Evolutionary conservation across 1,284 basidiomycete species (phyloP).

Genomic region (Coniferiporia sulphurascens): DNA sequence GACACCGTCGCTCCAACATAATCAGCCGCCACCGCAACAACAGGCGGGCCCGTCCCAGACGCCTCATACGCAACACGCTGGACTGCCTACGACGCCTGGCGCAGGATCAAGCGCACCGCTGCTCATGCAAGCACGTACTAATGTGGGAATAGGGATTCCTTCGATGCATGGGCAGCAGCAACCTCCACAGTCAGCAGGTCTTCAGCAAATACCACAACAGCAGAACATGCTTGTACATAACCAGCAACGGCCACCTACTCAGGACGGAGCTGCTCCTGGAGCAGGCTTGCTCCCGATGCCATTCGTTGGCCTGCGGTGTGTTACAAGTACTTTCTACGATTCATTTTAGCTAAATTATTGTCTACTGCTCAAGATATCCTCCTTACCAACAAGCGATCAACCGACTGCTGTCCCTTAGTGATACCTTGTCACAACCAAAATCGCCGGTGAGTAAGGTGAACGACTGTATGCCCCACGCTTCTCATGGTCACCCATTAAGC

Average conservation of each 20-base stretch:
- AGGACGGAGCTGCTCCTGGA: slow-evolving; percentile 8
- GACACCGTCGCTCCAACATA: slow-evolving; percentile 20
- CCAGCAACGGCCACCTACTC: slow-evolving; percentile 13
- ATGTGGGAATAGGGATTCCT: slow-evolving; percentile 1
- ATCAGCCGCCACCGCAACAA: slow-evolving; percentile 15
- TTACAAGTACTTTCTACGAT: slow-evolving; percentile 3
- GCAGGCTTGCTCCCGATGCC: slow-evolving; percentile 1
- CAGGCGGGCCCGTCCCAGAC: slow-evolving; percentile 32
- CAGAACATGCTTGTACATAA: background rate
- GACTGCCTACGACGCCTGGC: slow-evolving; percentile 12
- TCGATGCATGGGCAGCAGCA: slow-evolving; percentile 16
- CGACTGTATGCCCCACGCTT: background rate
- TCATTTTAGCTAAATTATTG: background rate
- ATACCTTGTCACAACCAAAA: slow-evolving; percentile 12
- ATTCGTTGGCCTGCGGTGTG: background rate
- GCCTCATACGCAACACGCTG: slow-evolving; percentile 29
- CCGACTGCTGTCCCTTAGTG: slow-evolving; percentile 9
- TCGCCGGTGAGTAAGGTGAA: slow-evolving; percentile 2
- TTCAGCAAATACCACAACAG: slow-evolving; percentile 12
- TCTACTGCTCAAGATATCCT: slow-evolving; percentile 1
- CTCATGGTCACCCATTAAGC: background rate
- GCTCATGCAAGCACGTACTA: background rate
- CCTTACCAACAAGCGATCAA: background rate
- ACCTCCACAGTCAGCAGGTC: slow-evolving; percentile 6
- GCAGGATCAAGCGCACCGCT: background rate